phyloP scores from a whole-genome alignment of 768 basidiomycete genomes.

The Xerocomus brunneocitrinus region DNA sequence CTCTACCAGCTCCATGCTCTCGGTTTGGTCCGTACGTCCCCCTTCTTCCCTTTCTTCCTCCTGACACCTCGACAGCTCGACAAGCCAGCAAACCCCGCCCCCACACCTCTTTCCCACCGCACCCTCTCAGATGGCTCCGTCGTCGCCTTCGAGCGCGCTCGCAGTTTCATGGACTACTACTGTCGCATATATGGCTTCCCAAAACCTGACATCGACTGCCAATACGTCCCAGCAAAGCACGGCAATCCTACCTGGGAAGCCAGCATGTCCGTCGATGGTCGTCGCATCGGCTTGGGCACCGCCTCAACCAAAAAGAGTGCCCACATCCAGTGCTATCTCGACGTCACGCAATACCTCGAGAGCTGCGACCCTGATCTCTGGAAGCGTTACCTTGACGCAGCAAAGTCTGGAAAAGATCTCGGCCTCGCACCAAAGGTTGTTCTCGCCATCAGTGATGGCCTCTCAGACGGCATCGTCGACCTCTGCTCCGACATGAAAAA shows the following conservation, averaged over 20 bases:
- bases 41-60: neutral
- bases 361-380: conserved; percentile 79
- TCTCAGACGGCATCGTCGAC: conserved; percentile 69
- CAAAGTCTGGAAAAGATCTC: conserved; percentile 61
- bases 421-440: conserved; percentile 66
- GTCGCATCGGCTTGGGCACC: conserved; percentile 77
- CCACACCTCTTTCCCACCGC: conserved; percentile 20
- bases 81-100: conserved; percentile 22
- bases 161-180: conserved; percentile 94
- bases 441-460: conserved; percentile 56
- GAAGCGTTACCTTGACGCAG: conserved; percentile 59
- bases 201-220: conserved; percentile 64
- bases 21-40: conserved; percentile 53
- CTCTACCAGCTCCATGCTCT: conserved; percentile 61
- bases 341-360: conserved; percentile 84
- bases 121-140: conserved; percentile 57
- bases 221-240: conserved; percentile 27
- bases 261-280: conserved; percentile 68
- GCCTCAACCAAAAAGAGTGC: conserved; percentile 69
- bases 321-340: conserved; percentile 70
- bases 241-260: conserved; percentile 55
- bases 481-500: conserved; percentile 62
- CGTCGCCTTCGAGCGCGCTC: conserved; percentile 68
- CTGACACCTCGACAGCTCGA: conserved; percentile 24
- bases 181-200: conserved; percentile 74